A percentile compares a stretch with the other conserved stretches of the same genome.
phyloP scores from a whole-genome alignment of 345 rosid genomes.

The Hypericum perforatum region DNA sequence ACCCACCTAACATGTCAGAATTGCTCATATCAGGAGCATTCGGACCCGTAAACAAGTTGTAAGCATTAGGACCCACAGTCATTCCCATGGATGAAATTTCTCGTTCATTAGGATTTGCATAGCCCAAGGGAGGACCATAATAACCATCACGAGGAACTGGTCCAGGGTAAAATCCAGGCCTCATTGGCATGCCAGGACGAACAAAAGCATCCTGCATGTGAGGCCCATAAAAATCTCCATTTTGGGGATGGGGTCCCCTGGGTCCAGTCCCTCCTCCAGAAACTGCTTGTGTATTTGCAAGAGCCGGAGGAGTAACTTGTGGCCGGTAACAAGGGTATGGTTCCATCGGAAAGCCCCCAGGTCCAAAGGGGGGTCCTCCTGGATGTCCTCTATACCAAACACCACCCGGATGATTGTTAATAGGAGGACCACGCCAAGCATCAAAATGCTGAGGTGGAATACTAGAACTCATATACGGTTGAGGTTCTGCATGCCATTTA shows the following conservation, averaged over 20 bases:
- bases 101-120: slow-evolving; percentile 53
- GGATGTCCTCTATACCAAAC: slow-evolving; percentile 90
- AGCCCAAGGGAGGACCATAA: slow-evolving; percentile 82
- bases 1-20: slow-evolving; percentile 49
- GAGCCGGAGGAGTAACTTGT: slow-evolving; percentile 47
- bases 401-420: slow-evolving; percentile 75
- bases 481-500: slow-evolving; percentile 64
- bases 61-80: slow-evolving; percentile 52
- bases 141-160: slow-evolving; percentile 67
- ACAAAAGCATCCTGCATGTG: slow-evolving; percentile 67
- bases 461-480: slow-evolving; percentile 45
- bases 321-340: slow-evolving; percentile 73
- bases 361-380: slow-evolving; percentile 63
- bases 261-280: slow-evolving; percentile 62
- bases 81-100: slow-evolving; percentile 66
- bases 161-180: slow-evolving; percentile 82
- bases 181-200: slow-evolving; percentile 71
- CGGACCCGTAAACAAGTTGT: slow-evolving; percentile 43
- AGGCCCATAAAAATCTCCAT: slow-evolving; percentile 72
- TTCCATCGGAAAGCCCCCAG: slow-evolving; percentile 76
- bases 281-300: slow-evolving; percentile 41
- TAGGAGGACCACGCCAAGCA: slow-evolving; percentile 73
- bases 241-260: slow-evolving; percentile 57
- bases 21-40: slow-evolving; percentile 38
- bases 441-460: slow-evolving; percentile 58